Evolutionary conservation across 2,329 filamentous ascomycete species (phyloP).

Genomic region (Aspergillus vadensis): DNA sequence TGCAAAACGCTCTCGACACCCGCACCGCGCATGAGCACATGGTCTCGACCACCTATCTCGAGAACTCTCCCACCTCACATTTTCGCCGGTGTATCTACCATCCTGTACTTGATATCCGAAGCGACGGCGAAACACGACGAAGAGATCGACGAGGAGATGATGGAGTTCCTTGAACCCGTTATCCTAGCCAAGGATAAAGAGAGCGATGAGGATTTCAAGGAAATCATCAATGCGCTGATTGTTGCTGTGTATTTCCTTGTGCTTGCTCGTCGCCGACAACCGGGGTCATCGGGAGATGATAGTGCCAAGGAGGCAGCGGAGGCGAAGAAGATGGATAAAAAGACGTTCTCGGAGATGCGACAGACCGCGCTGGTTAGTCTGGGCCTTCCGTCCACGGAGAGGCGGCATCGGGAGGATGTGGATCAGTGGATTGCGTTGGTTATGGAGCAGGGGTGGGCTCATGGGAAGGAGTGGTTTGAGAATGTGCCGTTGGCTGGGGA

Average conservation of each 20-base stretch:
- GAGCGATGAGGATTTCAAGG: constrained; percentile 50
- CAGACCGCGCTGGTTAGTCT: constrained; percentile 41
- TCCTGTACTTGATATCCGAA: constrained; percentile 50
- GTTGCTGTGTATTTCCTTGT: constrained; percentile 50
- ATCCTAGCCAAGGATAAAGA: constrained; percentile 47
- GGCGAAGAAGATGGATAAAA: constrained; percentile 41
- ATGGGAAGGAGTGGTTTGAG: constrained; percentile 68
- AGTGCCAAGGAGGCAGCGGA: constrained; percentile 16
- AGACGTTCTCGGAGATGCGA: constrained; percentile 45
- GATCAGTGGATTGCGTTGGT: constrained; percentile 64
- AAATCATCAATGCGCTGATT: constrained; percentile 41
- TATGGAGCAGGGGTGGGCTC: constrained; percentile 51
- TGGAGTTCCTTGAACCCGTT: constrained; percentile 41
- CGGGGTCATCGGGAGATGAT: constrained; percentile 7
- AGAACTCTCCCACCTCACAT: constrained; percentile 68
- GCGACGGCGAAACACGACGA: constrained; percentile 52
- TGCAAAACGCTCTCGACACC: constrained; percentile 64
- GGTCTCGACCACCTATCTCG: constrained; percentile 42
- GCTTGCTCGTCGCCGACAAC: constrained; percentile 53
- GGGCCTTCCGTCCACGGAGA: constrained; percentile 45
- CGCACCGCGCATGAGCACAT: constrained; percentile 37
- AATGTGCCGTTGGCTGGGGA: constrained; percentile 52
- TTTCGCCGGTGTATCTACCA: constrained; percentile 69
- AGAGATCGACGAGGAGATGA: constrained; percentile 43
- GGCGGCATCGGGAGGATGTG: constrained; percentile 53